phyloP scores from a whole-genome alignment of 192 early-diverging fungal species.

The Gonapodya prolifera region DNA sequence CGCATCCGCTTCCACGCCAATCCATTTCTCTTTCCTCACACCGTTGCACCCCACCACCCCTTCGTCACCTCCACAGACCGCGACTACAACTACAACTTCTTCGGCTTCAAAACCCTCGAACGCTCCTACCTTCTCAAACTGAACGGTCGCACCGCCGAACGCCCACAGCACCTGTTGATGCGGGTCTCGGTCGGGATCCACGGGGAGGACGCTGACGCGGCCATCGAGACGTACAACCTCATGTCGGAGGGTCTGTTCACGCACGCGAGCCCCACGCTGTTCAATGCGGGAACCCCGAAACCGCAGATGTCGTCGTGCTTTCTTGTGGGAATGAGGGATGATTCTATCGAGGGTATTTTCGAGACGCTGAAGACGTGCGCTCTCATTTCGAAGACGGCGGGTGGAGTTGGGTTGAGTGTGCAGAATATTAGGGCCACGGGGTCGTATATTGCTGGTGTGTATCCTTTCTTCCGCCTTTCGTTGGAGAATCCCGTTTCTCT shows the following conservation, averaged over 20 bases:
- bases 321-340: conserved; percentile 88
- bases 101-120: conserved; percentile 99
- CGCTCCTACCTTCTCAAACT: conserved; percentile 86
- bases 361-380: conserved; percentile 70
- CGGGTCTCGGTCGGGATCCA: conserved; percentile 95
- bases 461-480: too few relatives aligned
- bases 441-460: too few relatives aligned
- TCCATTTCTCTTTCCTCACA: too few relatives aligned
- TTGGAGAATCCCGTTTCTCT: too few relatives aligned
- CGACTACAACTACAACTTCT: conserved; percentile 96
- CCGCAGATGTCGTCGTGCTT: conserved; percentile 95
- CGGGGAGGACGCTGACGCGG: conserved; percentile 77
- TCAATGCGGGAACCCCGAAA: conserved; percentile 94
- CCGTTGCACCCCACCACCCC: too few relatives aligned
- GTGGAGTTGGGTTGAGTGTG: conserved; percentile 94
- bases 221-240: conserved; percentile 87
- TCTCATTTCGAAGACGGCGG: conserved; percentile 95
- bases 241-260: conserved; percentile 93
- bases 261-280: conserved; percentile 91
- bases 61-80: too few relatives aligned
- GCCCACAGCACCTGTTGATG: conserved; percentile 98
- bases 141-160: conserved; percentile 74
- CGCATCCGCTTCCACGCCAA: too few relatives aligned
- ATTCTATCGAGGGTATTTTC: conserved; percentile 96
- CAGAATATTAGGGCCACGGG: conserved; percentile 39